Evolutionary conservation across 768 basidiomycete species (phyloP), one percentile per base, ranked within the genome.

Genomic region (Thelephora aurantiotincta): DNA sequence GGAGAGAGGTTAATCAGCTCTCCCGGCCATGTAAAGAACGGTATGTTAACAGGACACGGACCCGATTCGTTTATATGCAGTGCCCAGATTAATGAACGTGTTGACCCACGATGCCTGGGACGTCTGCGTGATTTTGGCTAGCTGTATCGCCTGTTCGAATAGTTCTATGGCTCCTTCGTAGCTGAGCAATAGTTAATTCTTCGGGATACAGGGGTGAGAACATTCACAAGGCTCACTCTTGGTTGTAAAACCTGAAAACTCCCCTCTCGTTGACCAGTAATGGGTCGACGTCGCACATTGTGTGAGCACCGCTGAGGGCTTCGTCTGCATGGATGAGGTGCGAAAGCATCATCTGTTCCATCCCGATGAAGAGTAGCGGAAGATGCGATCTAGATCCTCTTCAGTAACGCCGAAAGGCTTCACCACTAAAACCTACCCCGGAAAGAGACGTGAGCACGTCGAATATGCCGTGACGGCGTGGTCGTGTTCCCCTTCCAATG

Each of bases 391-490:
- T 94, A 56, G n/a, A n/a, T 18, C 14, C 35, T 11, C 19, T 22
- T 36, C 13, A 35, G 23, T 49, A 30, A 36, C 55, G 46, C 42
- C 18, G 47, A 35, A 44, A 20, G 30, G 23, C 37, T 43, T 13
- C 6, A 14, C 23, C 13, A n/a, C 45, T 35, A 35, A n/a, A 11
- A 55, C 74, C 45, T 59, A 92, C 88, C 94, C 96, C 50, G 84
- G 86, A 60, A 97, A 97, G 71, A 98, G 82, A 33, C 94, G 71
- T 4, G 91, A 88, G 49, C 90, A 92, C 0, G 96, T 98, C 19
- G 94, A 97, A 63, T 99, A 99, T 1, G 96, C 94, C 0, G 91
- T 97, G 41, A 98, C 89, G 2, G 96, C 94, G 57, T 97, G 93
- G 55, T 98, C 94, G 66, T 98, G 96, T 61, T 99, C 96, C 13